These are phyloP conservation scores for Vitis rotundifolia DNA, from an alignment of 164 flowering plant genomes.

Conservation along the genomic window DNA sequence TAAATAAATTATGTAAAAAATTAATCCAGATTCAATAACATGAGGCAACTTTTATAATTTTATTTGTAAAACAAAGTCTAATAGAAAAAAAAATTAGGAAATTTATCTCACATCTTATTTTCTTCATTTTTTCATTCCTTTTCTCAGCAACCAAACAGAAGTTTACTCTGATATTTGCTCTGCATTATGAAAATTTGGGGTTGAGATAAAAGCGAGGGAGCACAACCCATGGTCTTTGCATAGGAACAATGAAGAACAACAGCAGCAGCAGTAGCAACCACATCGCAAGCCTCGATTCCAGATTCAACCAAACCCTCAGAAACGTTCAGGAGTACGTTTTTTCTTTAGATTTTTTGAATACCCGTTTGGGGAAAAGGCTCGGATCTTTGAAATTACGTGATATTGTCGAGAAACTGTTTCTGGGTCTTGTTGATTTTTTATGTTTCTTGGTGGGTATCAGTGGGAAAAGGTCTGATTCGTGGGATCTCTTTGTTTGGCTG, in stretches of 20 bases:
- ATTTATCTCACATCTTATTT: background rate
- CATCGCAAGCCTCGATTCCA: slow-evolving; percentile 48
- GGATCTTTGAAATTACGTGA: background rate
- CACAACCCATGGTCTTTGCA: slow-evolving; percentile 8
- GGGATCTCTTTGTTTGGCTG: slow-evolving; percentile 4
- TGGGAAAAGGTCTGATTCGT: background rate
- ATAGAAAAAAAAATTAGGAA: background rate
- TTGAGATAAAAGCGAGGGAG: too few relatives aligned
- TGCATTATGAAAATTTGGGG: too few relatives aligned
- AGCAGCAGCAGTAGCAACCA: slow-evolving; percentile 19
- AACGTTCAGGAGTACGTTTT: slow-evolving; percentile 75
- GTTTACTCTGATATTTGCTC: too few relatives aligned
- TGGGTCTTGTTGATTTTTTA: slow-evolving; percentile 8
- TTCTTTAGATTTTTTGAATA: slow-evolving; percentile 7
- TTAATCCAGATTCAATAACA: too few relatives aligned
- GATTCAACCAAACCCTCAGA: slow-evolving; percentile 83
- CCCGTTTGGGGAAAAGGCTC: background rate
- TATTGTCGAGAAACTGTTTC: background rate
- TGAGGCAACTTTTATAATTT: too few relatives aligned
- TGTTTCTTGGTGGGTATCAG: background rate
- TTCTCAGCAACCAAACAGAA: slow-evolving; percentile 5
- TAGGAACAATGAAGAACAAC: slow-evolving; percentile 29
- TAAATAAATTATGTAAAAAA: too few relatives aligned
- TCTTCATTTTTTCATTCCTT: background rate
- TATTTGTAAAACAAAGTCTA: too few relatives aligned